A percentile compares a stretch with the other conserved stretches of the same genome.
Conservation (phyloP, 208 protist species). For the Strigomonas culicis region DNA sequence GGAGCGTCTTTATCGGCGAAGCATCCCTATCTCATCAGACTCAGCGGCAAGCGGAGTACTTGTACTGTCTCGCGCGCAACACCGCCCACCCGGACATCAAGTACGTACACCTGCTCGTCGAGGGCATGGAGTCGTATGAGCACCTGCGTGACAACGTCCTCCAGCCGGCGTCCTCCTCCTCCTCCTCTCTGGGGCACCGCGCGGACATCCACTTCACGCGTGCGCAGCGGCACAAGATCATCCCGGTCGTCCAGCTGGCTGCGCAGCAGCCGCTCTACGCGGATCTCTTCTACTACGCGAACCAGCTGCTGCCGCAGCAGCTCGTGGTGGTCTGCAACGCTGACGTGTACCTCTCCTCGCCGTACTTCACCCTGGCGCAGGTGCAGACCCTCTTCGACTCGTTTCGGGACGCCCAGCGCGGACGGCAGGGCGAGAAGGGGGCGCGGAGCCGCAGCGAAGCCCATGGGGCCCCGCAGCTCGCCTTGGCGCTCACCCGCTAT, state of each 20-base stretch:
- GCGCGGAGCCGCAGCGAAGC: neutral
- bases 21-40: constrained; percentile 19
- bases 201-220: neutral
- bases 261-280: constrained; percentile 51
- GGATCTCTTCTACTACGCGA: constrained; percentile 72
- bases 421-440: neutral
- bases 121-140: constrained; percentile 47
- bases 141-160: constrained; percentile 40
- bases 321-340: constrained; percentile 86
- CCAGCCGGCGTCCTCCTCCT: neutral
- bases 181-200: neutral
- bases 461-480: constrained; percentile 11
- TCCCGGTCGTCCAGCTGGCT: constrained; percentile 38
- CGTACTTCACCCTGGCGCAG: constrained; percentile 25
- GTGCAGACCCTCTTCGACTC: constrained; percentile 40
- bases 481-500: constrained; percentile 72
- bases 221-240: constrained; percentile 25
- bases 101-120: constrained; percentile 59
- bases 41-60: constrained; percentile 65
- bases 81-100: constrained; percentile 40
- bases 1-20: constrained; percentile 55
- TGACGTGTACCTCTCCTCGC: constrained; percentile 61
- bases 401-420: constrained; percentile 18
- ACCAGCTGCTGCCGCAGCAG: constrained; percentile 37
- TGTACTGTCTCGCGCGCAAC: constrained; percentile 59